A percentile compares a stretch with the other conserved stretches of the same genome.
Evolutionary conservation across 2,329 filamentous ascomycete genomes (phyloP).

Genomic region (Teratosphaeriaceae sp.): DNA sequence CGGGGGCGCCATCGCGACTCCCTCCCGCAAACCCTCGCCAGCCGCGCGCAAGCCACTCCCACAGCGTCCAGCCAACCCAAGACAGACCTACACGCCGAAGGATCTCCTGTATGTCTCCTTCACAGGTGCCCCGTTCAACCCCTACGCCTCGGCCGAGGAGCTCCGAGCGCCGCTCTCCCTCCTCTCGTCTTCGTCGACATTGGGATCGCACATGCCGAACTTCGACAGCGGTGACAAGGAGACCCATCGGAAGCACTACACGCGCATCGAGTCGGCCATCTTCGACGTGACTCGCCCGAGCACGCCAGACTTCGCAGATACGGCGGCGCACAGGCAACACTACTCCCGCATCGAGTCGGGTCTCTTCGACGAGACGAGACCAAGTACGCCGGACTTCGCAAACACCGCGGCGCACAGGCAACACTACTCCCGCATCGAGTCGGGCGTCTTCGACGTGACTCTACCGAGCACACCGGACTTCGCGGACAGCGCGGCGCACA

Average conservation of each 20-base stretch:
- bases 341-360: slow-evolving; percentile 7
- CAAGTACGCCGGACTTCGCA: slow-evolving; percentile 2
- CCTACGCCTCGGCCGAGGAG: slow-evolving; percentile 6
- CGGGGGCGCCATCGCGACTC: background rate
- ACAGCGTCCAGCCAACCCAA: background rate
- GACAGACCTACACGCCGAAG: background rate
- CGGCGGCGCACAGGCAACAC: slow-evolving; percentile 1
- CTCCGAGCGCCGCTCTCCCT: background rate
- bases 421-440: slow-evolving; percentile 8
- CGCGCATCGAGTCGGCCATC: background rate
- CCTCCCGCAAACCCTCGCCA: background rate
- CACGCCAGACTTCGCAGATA: slow-evolving; percentile 1
- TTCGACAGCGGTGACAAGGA: too few species aligned
- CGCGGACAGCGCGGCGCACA: too few species aligned
- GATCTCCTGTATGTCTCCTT: background rate
- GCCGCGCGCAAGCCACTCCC: background rate
- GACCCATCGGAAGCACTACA: too few species aligned
- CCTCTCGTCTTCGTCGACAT: too few species aligned
- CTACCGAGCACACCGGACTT: too few species aligned
- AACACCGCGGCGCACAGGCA: background rate
- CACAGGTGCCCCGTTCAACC: background rate
- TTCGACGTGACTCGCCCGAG: background rate
- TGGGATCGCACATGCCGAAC: too few species aligned
- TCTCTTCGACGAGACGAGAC: background rate
- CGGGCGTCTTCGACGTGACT: slow-evolving; percentile 5